These are phyloP conservation scores for Reutealis trisperma DNA, from an alignment of 345 rosid species.

Conservation along the genomic window DNA sequence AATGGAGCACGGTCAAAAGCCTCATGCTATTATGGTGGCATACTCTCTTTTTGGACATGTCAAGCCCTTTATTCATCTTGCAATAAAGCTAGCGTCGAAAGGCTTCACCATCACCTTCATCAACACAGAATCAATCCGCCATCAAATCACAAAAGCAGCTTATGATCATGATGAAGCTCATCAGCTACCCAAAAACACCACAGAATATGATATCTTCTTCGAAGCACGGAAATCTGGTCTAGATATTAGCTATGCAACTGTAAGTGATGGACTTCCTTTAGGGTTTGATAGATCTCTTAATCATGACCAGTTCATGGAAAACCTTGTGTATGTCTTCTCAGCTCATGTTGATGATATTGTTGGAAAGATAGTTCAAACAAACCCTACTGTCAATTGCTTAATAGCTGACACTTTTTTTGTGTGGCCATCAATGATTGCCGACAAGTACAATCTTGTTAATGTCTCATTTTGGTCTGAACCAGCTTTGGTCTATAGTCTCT, in stretches of 20 bases:
- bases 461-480: conserved; percentile 87
- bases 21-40: conserved; percentile 60
- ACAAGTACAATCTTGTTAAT: conserved; percentile 54
- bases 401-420: conserved; percentile 72
- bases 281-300: conserved; percentile 68
- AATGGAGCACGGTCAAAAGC: conserved; percentile 38
- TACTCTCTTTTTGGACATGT: conserved; percentile 85
- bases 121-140: conserved; percentile 64
- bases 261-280: conserved; percentile 70
- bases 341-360: conserved; percentile 66
- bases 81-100: conserved; percentile 67
- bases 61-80: conserved; percentile 61
- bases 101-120: conserved; percentile 79
- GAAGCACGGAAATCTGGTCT: conserved; percentile 57
- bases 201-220: conserved; percentile 45
- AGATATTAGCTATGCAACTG: conserved; percentile 65
- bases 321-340: conserved; percentile 53
- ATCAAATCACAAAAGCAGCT: conserved; percentile 41
- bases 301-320: conserved; percentile 63
- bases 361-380: conserved; percentile 35
- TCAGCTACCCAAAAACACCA: conserved; percentile 4
- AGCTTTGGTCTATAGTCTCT: conserved; percentile 63
- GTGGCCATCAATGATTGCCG: conserved; percentile 68
- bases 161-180: too few species aligned
- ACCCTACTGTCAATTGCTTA: conserved; percentile 48